Percentiles rank a stretch among this genome's conserved stretches.
Evolutionary conservation across 2,329 filamentous ascomycete genomes (phyloP).

Genomic region (Pleurostoma richardsiae): DNA sequence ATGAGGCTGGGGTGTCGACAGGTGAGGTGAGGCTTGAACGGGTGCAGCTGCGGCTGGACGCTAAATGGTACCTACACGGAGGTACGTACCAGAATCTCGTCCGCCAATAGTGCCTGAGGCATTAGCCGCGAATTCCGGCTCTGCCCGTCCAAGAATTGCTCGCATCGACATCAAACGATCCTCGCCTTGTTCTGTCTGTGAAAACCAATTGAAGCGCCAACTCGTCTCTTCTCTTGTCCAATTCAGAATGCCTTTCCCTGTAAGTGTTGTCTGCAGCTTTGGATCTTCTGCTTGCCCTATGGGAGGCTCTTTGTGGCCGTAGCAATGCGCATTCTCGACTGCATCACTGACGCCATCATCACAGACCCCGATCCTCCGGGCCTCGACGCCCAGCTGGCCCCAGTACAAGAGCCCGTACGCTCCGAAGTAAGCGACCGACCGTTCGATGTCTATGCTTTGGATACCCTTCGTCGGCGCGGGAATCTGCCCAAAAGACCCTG

Average conservation of each 20-base stretch:
- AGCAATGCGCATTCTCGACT: too few relatives aligned
- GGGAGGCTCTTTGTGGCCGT: not conserved
- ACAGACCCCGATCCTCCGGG: conserved; percentile 41
- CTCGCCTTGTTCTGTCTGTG: conserved; percentile 2
- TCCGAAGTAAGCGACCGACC: conserved; percentile 50
- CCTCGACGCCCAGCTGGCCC: conserved; percentile 20
- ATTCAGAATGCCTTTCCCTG: conserved; percentile 20
- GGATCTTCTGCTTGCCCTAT: not conserved
- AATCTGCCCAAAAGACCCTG: too few relatives aligned
- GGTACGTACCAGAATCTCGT: not conserved
- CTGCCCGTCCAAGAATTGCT: conserved; percentile 24
- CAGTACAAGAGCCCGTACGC: conserved; percentile 59
- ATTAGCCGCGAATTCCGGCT: conserved; percentile 15
- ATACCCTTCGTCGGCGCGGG: too few relatives aligned
- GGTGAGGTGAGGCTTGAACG: too few relatives aligned
- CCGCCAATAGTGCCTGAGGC: conserved; percentile 16
- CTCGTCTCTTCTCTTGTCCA: conserved; percentile 12
- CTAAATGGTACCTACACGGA: too few relatives aligned
- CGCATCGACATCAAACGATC: conserved; percentile 14
- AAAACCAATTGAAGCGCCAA: conserved; percentile 16
- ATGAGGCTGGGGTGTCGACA: too few relatives aligned
- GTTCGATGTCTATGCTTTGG: too few relatives aligned
- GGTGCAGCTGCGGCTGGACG: too few relatives aligned
- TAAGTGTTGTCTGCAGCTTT: conserved; percentile 11
- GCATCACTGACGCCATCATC: not conserved